Conservation (phyloP, 2,329 filamentous ascomycete genomes). For the Hypoxylon sp. region DNA sequence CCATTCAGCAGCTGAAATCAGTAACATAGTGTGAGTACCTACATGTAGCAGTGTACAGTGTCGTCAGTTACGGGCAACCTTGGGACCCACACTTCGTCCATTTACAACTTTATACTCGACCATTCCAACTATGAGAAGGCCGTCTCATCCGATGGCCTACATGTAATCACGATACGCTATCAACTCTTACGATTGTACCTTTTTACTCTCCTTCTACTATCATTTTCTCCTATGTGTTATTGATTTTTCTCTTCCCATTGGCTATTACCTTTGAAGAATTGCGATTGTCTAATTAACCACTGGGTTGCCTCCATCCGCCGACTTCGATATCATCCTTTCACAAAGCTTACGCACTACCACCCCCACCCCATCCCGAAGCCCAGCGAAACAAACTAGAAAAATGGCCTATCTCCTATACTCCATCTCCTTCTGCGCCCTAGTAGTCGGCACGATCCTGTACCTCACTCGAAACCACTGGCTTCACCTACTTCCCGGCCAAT, state of each 20-base stretch:
- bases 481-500: conserved; percentile 74
- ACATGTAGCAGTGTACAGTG: conserved; percentile 3
- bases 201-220: conserved; percentile 18
- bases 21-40: conserved; percentile 8
- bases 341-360: conserved; percentile 18
- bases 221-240: conserved; percentile 20
- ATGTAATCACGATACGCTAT: conserved; percentile 26
- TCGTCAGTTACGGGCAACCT: conserved; percentile 10
- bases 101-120: conserved; percentile 16
- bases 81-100: conserved; percentile 21
- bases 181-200: conserved; percentile 19
- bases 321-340: conserved; percentile 14
- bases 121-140: conserved; percentile 14
- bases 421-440: conserved; percentile 78
- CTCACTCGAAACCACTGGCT: conserved; percentile 85
- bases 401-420: conserved; percentile 90
- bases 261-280: conserved; percentile 5
- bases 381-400: conserved; percentile 41
- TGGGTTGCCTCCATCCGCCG: conserved; percentile 29
- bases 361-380: conserved; percentile 16
- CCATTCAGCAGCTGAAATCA: conserved; percentile 11
- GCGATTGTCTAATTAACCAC: conserved; percentile 13
- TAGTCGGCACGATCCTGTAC: conserved; percentile 82
- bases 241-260: conserved; percentile 12
- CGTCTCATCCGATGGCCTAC: conserved; percentile 40